Conservation (phyloP, 108 stramenopile species). For the Cyclotella distinguenda region DNA sequence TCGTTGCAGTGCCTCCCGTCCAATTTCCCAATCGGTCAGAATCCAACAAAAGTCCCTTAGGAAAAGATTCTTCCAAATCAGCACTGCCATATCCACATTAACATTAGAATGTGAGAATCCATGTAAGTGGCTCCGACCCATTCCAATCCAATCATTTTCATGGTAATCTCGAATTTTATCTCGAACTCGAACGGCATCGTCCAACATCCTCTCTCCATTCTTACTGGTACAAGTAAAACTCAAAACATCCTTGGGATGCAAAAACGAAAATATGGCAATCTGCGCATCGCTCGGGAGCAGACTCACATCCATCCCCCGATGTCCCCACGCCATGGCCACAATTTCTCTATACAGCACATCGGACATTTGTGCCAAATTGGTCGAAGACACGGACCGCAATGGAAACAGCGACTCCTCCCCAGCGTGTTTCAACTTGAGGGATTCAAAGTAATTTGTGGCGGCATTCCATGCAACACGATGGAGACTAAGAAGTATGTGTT, state of each 20-base stretch:
- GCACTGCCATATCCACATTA: slow-evolving; percentile 14
- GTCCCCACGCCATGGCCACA: slow-evolving; percentile 54
- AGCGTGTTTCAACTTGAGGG: slow-evolving; percentile 23
- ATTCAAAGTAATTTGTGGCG: slow-evolving; percentile 37
- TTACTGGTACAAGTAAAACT: slow-evolving; percentile 56
- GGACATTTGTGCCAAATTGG: slow-evolving; percentile 15
- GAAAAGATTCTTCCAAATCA: slow-evolving; percentile 75
- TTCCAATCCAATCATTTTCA: too few relatives aligned
- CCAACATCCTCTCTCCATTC: slow-evolving; percentile 18
- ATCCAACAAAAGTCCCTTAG: slow-evolving; percentile 76
- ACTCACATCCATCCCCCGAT: slow-evolving; percentile 39
- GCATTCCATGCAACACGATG: slow-evolving; percentile 42
- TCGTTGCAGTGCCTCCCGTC: slow-evolving; percentile 55
- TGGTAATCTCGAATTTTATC: not conserved
- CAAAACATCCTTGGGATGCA: slow-evolving; percentile 70
- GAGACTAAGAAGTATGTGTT: slow-evolving; percentile 16
- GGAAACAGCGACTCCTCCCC: not conserved
- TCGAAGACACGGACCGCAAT: slow-evolving; percentile 30
- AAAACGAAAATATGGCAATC: slow-evolving; percentile 62
- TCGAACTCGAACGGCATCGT: slow-evolving; percentile 21
- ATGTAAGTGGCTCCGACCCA: too few relatives aligned
- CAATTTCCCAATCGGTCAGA: slow-evolving; percentile 63
- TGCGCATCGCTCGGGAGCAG: slow-evolving; percentile 63
- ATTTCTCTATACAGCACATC: slow-evolving; percentile 22
- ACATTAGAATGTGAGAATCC: not conserved